Evolutionary conservation across 306 rosid species (phyloP).

Genomic region (Quercus bicolor): DNA sequence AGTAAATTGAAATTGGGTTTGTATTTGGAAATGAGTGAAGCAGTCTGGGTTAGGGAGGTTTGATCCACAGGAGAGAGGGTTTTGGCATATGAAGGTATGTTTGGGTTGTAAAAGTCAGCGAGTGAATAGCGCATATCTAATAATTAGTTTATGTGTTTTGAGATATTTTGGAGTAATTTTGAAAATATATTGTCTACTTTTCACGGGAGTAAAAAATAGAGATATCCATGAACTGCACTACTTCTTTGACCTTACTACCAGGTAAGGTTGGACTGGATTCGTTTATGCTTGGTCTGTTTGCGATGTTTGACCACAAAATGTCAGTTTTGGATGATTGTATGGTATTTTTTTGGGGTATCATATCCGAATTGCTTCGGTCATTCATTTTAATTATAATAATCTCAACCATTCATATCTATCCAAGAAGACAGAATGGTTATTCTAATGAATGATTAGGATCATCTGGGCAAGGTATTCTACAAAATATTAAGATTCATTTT

Average conservation of each 20-base stretch:
- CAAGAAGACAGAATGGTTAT: neutral
- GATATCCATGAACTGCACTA: neutral
- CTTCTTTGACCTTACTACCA: neutral
- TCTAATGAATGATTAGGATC: neutral
- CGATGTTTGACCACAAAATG: no score
- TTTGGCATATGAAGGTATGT: slow-evolving; percentile 29
- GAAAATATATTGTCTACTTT: neutral
- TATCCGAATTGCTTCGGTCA: no score
- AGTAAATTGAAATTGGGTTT: slow-evolving; percentile 41
- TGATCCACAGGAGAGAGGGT: slow-evolving; percentile 33
- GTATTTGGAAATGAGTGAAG: slow-evolving; percentile 43
- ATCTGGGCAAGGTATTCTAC: no score
- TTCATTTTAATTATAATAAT: neutral
- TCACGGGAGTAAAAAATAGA: neutral
- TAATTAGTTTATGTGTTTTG: slow-evolving; percentile 38
- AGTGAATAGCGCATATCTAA: slow-evolving; percentile 32
- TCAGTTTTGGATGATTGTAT: no score
- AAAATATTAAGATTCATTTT: no score
- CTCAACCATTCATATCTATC: neutral
- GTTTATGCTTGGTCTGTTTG: neutral
- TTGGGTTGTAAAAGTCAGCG: slow-evolving; percentile 40
- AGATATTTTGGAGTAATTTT: slow-evolving; percentile 18
- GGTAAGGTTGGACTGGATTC: neutral
- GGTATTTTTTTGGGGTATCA: no score
- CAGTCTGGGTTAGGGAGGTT: slow-evolving; percentile 30